phyloP scores from a whole-genome alignment of 164 flowering plant genomes.

The Stephania cephalantha region DNA sequence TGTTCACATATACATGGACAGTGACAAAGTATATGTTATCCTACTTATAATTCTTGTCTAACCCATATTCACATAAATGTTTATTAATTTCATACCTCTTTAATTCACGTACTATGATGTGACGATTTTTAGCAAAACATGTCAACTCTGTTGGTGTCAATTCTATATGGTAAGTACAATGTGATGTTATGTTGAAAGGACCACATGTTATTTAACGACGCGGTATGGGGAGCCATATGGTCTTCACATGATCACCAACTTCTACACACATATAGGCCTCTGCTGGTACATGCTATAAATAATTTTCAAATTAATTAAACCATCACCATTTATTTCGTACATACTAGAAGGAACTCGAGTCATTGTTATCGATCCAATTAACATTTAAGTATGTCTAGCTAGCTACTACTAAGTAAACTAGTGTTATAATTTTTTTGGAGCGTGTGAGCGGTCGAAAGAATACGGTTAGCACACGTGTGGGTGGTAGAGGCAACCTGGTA shows the following conservation, averaged over 20 bases:
- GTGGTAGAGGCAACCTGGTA: not conserved
- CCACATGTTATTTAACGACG: conserved; percentile 2
- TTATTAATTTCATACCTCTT: too few species aligned
- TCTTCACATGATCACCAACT: not conserved
- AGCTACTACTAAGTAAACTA: too few species aligned
- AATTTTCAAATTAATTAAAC: not conserved
- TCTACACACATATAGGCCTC: too few species aligned
- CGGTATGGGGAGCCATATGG: conserved; percentile 2
- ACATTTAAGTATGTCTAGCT: too few species aligned
- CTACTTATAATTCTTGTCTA: not conserved
- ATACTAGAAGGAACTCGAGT: not conserved
- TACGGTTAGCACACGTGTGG: not conserved
- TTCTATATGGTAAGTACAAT: not conserved
- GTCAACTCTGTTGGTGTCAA: not conserved
- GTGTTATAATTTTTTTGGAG: not conserved
- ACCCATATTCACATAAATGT: not conserved
- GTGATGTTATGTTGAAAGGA: not conserved
- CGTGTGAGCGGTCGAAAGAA: not conserved
- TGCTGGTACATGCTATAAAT: not conserved
- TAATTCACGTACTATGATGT: not conserved
- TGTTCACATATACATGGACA: not conserved
- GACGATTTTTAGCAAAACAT: not conserved
- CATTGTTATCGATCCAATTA: too few species aligned
- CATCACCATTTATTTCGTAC: not conserved
- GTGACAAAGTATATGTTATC: not conserved